A percentile compares a stretch with the other conserved stretches of the same genome.
Conservation (phyloP, 2,329 filamentous ascomycete species). For the Rosellinia necatrix region DNA sequence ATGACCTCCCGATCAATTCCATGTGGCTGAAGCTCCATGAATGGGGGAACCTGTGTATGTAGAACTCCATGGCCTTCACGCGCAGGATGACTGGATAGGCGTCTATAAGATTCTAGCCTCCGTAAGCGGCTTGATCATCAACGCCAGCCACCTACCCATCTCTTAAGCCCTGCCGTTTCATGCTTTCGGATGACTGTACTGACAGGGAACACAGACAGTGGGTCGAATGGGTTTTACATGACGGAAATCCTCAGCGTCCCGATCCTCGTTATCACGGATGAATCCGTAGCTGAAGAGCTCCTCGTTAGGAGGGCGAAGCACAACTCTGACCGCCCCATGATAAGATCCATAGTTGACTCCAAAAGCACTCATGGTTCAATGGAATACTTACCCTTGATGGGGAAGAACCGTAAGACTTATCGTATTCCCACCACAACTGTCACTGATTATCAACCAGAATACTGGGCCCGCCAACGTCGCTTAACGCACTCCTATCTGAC, state of each 20-base stretch:
- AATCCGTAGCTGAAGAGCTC: conserved; percentile 57
- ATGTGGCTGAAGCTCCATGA: conserved; percentile 60
- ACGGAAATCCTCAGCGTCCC: conserved; percentile 43
- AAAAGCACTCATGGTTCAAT: conserved; percentile 59
- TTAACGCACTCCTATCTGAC: conserved; percentile 57
- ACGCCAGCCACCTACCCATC: no score
- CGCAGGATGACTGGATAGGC: no score
- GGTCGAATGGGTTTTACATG: conserved; percentile 41
- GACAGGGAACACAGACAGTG: conserved; percentile 29
- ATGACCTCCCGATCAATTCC: conserved; percentile 52
- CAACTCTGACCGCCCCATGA: conserved; percentile 54
- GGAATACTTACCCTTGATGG: conserved; percentile 62
- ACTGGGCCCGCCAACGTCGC: conserved; percentile 59
- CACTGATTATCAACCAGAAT: conserved; percentile 43
- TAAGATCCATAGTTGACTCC: conserved; percentile 57
- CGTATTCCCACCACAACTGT: neutral
- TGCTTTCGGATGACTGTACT: neutral
- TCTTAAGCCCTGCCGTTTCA: neutral
- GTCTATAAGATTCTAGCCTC: no score
- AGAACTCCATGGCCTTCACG: no score
- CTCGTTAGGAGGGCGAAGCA: conserved; percentile 56
- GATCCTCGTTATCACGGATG: conserved; percentile 53
- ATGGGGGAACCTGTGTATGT: conserved; percentile 39
- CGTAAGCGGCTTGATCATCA: no score
- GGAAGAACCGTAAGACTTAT: conserved; percentile 53